phyloP scores from a whole-genome alignment of 306 rosid genomes.

The Cicer arietinum region DNA sequence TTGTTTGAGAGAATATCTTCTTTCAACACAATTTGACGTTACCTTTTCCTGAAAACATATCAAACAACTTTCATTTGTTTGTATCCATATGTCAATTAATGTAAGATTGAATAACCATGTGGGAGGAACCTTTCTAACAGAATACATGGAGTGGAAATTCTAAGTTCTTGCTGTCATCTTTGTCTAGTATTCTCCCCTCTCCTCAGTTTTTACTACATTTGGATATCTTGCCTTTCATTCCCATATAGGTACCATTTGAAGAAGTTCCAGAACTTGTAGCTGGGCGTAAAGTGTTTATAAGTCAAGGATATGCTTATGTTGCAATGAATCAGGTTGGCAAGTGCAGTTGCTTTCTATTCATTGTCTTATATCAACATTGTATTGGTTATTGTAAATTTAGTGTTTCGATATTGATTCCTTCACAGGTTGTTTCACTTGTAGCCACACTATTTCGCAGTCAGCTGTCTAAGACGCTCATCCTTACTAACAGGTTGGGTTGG shows the following conservation, averaged over 20 bases:
- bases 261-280: conserved; percentile 97
- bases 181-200: conserved; percentile 6
- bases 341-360: conserved; percentile 35
- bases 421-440: conserved; percentile 80
- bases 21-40: conserved; percentile 1
- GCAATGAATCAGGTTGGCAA: conserved; percentile 82
- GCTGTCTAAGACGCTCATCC: conserved; percentile 76
- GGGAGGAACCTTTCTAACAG: conserved; percentile 22
- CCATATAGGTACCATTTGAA: conserved; percentile 86
- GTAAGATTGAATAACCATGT: conserved; percentile 21
- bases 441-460: conserved; percentile 82
- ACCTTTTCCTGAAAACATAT: conserved; percentile 9
- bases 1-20: conserved; percentile 11
- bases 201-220: conserved; percentile 24
- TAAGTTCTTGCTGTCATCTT: conserved; percentile 16
- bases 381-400: conserved; percentile 31
- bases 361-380: conserved; percentile 11
- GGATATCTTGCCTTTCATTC: conserved; percentile 28
- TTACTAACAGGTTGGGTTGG: conserved; percentile 79
- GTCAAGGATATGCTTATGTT: conserved; percentile 82
- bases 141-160: conserved; percentile 14
- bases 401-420: conserved; percentile 39
- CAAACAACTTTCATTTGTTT: conserved; percentile 24
- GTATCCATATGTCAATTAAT: conserved; percentile 16
- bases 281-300: conserved; percentile 78